These are phyloP conservation scores for Luvunga scandens DNA, from an alignment of 345 rosid species.

Conservation along the genomic window DNA sequence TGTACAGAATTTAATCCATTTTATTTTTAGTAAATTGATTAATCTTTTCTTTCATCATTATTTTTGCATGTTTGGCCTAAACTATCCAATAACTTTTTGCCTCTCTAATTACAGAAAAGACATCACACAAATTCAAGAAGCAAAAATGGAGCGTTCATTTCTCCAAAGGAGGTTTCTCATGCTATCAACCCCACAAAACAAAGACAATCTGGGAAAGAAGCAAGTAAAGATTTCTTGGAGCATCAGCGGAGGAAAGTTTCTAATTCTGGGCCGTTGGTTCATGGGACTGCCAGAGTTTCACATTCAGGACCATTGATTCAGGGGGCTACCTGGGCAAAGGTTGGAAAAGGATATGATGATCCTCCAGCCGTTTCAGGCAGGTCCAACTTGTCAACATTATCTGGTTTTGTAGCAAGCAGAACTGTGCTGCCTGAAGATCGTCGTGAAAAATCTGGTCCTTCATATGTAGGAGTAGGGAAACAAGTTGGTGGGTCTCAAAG, in stretches of 20 bases:
- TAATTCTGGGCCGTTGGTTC: constrained; percentile 59
- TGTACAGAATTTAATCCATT: neutral
- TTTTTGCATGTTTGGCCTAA: neutral
- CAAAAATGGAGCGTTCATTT: constrained; percentile 29
- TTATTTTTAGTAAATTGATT: too few species aligned
- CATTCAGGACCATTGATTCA: constrained; percentile 60
- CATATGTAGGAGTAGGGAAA: constrained; percentile 25
- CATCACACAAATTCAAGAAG: constrained; percentile 27
- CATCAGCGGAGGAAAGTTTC: constrained; percentile 40
- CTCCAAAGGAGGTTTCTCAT: constrained; percentile 36
- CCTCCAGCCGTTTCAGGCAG: constrained; percentile 21
- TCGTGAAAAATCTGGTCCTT: constrained; percentile 28
- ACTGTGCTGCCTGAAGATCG: constrained; percentile 33
- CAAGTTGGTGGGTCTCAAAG: constrained; percentile 26
- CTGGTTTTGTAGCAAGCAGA: constrained; percentile 50
- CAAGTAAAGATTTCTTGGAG: constrained; percentile 33
- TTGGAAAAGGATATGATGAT: constrained; percentile 32
- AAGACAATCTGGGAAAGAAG: constrained; percentile 32
- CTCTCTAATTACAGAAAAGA: constrained; percentile 35
- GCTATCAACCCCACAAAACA: constrained; percentile 38
- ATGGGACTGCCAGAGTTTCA: constrained; percentile 32
- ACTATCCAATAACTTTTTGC: neutral
- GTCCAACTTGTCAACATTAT: constrained; percentile 38
- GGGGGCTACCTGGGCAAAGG: constrained; percentile 33
- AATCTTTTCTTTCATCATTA: neutral